Evolutionary conservation across 2,329 filamentous ascomycete species (phyloP), one percentile per base, ranked within the genome.

Genomic region (Clarireedia homoeocarpa): DNA sequence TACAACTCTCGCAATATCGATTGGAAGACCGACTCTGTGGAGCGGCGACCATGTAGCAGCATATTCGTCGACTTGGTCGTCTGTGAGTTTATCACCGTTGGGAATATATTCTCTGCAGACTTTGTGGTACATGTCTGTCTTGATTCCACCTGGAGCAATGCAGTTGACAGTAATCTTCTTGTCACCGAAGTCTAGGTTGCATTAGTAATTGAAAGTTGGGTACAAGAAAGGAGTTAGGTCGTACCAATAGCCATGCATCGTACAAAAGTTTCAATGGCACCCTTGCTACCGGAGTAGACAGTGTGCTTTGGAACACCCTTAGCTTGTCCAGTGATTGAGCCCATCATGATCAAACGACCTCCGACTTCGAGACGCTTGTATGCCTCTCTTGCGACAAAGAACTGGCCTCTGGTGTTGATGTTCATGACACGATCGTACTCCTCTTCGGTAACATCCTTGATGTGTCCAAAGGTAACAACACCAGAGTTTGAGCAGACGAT

Each of bases 381-480:
- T 9, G 83, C 87, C 56, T 87, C 83, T 72, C 88, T 84, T 23
- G 85, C 86, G 55, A 90, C 85, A 70, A 90, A 89, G 77, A 89
- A 89, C 72, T 89, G 77, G 10, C 84, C 84, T 42, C 74, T 75
- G 34, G 87, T 80, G 61, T 88, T 88, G 59, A 87, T 77, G 36
- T 76, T 74, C 65, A 87, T 81, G 72, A 87, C 82, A 30, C 65
- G 62, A 30, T 67, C 64, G 51, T 65, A 65, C 51, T 68, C 65
- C 30, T 66, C 66, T 57, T 66, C 63, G 1, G 61, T 64, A n/a
- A 67, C 61, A 57, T 67, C 62, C 20, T 60, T 59, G 30, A 66
- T 59, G 34, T 66, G 62, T 3, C 64, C 65, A 20, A 67, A 66
- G 69, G 86, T 74, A 59, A 85, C 83, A 75, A 85, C 81, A 0